These are phyloP conservation scores for Podila minutissima DNA, from an alignment of 192 early-diverging fungal genomes.

Conservation along the genomic window DNA sequence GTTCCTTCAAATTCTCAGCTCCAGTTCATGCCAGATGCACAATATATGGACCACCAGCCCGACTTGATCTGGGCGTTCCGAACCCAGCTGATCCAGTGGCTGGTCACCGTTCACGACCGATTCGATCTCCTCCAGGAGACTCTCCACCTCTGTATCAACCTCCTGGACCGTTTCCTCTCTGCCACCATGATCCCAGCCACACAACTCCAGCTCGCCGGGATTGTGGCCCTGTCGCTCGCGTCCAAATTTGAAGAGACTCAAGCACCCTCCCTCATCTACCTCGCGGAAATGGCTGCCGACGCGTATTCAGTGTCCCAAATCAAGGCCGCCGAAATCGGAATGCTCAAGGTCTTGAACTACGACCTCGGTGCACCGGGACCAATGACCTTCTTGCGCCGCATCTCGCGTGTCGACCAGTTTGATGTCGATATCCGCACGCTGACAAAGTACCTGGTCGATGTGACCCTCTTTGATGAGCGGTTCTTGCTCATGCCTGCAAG, in stretches of 20 bases:
- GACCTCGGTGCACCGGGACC: constrained; percentile 69
- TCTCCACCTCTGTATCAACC: constrained; percentile 64
- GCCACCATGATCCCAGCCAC: constrained; percentile 51
- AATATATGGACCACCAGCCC: constrained; percentile 61
- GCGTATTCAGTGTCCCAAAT: constrained; percentile 59
- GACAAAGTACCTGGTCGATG: constrained; percentile 69
- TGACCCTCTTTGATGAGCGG: constrained; percentile 64
- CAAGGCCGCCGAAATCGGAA: constrained; percentile 64
- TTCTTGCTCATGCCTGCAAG: constrained; percentile 61
- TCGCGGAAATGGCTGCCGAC: constrained; percentile 58
- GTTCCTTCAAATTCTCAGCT: constrained; percentile 20
- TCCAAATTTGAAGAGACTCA: constrained; percentile 69
- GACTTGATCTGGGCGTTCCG: constrained; percentile 62
- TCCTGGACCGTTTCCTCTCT: constrained; percentile 69
- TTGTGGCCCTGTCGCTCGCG: constrained; percentile 61
- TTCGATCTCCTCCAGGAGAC: constrained; percentile 72
- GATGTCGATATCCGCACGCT: constrained; percentile 64
- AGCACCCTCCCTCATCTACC: constrained; percentile 60
- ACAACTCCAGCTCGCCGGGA: constrained; percentile 67
- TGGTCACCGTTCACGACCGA: constrained; percentile 63
- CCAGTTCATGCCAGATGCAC: constrained; percentile 57
- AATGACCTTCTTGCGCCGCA: constrained; percentile 64
- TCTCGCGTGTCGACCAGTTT: constrained; percentile 68
- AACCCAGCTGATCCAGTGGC: constrained; percentile 65
- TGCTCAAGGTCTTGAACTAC: constrained; percentile 64